Evolutionary conservation across 2,329 filamentous ascomycete genomes (phyloP), one percentile per base, ranked within the genome.

Genomic region (Lachnellula occidentalis): DNA sequence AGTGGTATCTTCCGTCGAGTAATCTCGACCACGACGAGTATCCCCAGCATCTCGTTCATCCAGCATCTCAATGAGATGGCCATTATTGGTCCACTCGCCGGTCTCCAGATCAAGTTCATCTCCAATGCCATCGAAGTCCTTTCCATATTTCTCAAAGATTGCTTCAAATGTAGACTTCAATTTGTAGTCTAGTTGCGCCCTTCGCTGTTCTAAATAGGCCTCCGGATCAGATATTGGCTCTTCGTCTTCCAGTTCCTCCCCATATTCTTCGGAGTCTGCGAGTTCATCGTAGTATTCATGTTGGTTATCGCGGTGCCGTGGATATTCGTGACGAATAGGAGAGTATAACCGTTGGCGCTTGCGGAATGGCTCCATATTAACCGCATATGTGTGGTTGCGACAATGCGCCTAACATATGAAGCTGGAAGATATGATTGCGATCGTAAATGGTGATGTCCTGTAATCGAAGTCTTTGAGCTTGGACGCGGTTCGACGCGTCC

Each of bases 21-120:
- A 45, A 2, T 57, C 55, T 41, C 53, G 56, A 5, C 55, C 48
- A 15, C 56, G 53, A 36, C 43, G 36, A 5, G 61, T 55, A 43
- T 69, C 53, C 27, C 77, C 75, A 41, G 70, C 66, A 72, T 81
- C 75, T 60, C 79, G 72, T 67, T 86, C 77, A 71, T 81, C 70
- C 67, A 74, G 66, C 78, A 90, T 83, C 66, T 81, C 70, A 49
- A 80, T 69, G 50, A 96, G 70, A 72, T 97, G 94, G 0, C 94
- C 92, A 75, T 96, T 94, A 70, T 97, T 81, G 53, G 96, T 78
- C 46, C 97, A 84, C 55, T 88, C 77, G 51, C 90, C 91, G 0
- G 88, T 92, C 48, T 78, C 76, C 54, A 96, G 76, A 70, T 97
- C 90, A 64, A 97, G 91, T 72, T 96, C 91, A 70, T 97, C 92